Evolutionary conservation across 2,329 filamentous ascomycete genomes (phyloP).

Genomic region (Sporothrix schenckii): DNA sequence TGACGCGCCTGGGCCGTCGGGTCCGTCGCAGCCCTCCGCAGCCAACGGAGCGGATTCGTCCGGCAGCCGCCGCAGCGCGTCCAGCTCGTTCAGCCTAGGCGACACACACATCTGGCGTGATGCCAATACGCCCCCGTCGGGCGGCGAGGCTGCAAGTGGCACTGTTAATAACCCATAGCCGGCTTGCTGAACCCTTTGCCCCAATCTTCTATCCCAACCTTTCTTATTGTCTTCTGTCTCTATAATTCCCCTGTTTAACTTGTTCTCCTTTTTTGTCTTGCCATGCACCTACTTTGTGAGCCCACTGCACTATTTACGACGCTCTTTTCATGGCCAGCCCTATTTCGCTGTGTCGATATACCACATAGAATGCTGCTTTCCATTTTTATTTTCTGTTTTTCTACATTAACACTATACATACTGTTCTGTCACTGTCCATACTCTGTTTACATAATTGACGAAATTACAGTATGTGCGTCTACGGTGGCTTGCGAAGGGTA

Average conservation of each 20-base stretch:
- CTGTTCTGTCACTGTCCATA: background rate
- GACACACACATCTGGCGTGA: slow-evolving; percentile 57
- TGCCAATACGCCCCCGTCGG: background rate
- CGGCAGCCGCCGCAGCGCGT: slow-evolving; percentile 43
- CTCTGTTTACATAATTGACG: background rate
- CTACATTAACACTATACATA: background rate
- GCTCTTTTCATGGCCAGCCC: background rate
- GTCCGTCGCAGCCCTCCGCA: background rate
- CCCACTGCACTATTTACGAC: slow-evolving; percentile 12
- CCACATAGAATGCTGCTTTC: background rate
- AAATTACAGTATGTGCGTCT: background rate
- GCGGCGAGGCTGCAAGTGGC: background rate
- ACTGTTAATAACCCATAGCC: slow-evolving; percentile 3
- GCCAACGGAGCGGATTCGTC: slow-evolving; percentile 27
- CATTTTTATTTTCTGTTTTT: background rate
- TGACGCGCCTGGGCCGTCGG: background rate
- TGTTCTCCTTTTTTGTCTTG: background rate
- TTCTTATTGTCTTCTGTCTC: background rate
- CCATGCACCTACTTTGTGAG: background rate
- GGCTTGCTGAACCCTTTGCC: background rate
- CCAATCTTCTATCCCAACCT: background rate
- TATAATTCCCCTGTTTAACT: slow-evolving; percentile 6
- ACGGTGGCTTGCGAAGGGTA: background rate
- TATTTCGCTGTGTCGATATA: slow-evolving; percentile 8
- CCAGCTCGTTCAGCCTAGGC: slow-evolving; percentile 53